Evolutionary conservation across 495 filamentous ascomycete species (phyloP), one percentile per base, ranked within the genome.

Genomic region (Neurospora sp.): DNA sequence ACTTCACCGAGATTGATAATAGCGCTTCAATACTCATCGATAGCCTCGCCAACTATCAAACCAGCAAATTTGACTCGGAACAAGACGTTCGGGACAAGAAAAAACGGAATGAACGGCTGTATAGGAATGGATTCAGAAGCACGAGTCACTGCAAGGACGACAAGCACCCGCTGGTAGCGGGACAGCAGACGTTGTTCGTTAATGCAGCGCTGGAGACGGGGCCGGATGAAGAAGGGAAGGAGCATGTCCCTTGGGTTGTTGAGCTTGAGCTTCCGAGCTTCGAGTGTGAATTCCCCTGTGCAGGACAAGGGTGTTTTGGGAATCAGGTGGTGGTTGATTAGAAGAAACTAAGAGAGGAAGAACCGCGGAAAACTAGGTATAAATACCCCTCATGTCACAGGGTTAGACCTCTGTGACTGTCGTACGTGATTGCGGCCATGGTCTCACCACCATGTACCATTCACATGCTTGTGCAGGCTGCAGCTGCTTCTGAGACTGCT

Each of bases 181-280:
- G 89, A 0, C 73, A 84, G 72, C 85, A 92, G 74, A 93, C 92
- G 8, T 72, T 94, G 4, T 90, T 93, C 79, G 86, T 93, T 7
- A 94, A 94, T 83, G 92, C 91, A 3, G 86, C 87, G 72, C 86
- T 93, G 8, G 16, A 53, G 12, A 17, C 4, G 53, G 3, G 27
- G n/a, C 69, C 73, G 16, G 68, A 71, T 14, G 90, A 89, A 79
- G 72, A 76, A 20, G 48, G 14, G 80, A 70, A 76, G 17, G 14
- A 38, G 17, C 86, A 92, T 79, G 85, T 84, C 68, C 87, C 89
- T 1, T 92, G 88, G 89, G 68, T 91, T 10, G 85, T 93, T 39
- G 89, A 92, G 79, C 71, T 92, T 61, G 89, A 91, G 74, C 40
- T 40, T 14, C 40, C 10, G 40, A 40, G 39, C 39, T 40, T 3